A percentile compares a stretch with the other conserved stretches of the same genome.
phyloP scores from a whole-genome alignment of 1,139 yeast genomes.

The Lodderomyces parapsilosis region DNA sequence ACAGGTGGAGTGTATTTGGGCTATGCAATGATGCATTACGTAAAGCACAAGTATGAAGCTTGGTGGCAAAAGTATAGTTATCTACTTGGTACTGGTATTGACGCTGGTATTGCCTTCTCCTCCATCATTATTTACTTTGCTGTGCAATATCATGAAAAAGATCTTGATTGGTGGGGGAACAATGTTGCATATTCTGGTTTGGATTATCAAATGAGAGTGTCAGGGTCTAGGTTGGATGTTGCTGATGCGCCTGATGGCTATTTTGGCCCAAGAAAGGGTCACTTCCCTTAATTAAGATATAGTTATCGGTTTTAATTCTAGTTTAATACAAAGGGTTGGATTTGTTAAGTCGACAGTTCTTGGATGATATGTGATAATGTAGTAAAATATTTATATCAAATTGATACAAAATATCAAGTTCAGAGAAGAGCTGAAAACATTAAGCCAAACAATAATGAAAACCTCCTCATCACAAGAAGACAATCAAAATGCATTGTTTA shows the following conservation, averaged over 20 bases:
- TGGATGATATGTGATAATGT: no score
- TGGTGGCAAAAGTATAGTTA: slow-evolving; percentile 62
- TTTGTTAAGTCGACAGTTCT: no score
- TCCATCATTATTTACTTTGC: slow-evolving; percentile 53
- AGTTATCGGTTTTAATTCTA: no score
- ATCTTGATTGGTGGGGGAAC: slow-evolving; percentile 61
- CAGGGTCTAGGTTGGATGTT: slow-evolving; percentile 21
- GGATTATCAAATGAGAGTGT: slow-evolving; percentile 30
- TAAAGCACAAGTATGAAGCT: slow-evolving; percentile 38
- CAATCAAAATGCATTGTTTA: no score
- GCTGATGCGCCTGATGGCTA: slow-evolving; percentile 37
- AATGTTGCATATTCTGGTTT: slow-evolving; percentile 41
- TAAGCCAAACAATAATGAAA: no score
- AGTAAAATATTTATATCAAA: no score
- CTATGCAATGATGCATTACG: slow-evolving; percentile 43
- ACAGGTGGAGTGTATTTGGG: slow-evolving; percentile 42
- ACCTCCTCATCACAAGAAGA: no score
- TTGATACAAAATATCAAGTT: no score
- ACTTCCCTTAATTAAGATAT: no score
- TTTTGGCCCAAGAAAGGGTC: slow-evolving; percentile 44
- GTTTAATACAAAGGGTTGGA: no score
- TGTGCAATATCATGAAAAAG: slow-evolving; percentile 39
- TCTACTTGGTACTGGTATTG: slow-evolving; percentile 47
- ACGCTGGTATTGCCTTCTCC: slow-evolving; percentile 52
- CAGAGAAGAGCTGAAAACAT: no score